Evolutionary conservation across 176 grass and related monocot species (phyloP), one percentile per base, ranked within the genome.

Genomic region (Rhynchospora pubera): DNA sequence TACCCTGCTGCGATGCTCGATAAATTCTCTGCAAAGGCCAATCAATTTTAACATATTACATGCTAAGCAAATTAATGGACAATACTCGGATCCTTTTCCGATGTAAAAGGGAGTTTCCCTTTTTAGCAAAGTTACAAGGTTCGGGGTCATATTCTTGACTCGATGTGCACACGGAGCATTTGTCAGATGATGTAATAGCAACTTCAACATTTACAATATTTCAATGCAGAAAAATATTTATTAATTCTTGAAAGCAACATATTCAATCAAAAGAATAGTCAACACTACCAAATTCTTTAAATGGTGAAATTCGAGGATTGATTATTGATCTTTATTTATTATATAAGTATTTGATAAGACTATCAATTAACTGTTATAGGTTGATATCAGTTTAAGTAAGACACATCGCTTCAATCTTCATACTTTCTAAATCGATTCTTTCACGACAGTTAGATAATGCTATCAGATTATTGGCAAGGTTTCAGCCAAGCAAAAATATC

Each of bases 1-100:
- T 32, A 2, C 92, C 92, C 57, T 98, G 92, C 67, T 98, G 92
- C 68, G 88, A 84, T 2, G 90, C 95, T 30, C 76, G 8, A 57
- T 83, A 67, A 51, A 8, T n/a, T 84, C 67, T 85, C 83, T 89
- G 78, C 65, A 44, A 68, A 68, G 15, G 43, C 15, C 6, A 16
- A 43, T 68, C n/a, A 23, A 61, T 67, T 39, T n/a, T n/a, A n/a
- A 43, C 10, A 14, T n/a, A 8, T 1, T 67, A 5, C 39, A 7
- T 26, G 15, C 14, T 34, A 5, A 67, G 13, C 39, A 42, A 67
- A n/a, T n/a, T n/a, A n/a, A 43, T 67, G 28, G 5, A 67, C 22
- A 67, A n/a, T 34, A 66, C 13, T 18, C 28, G 10, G 3, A 34
- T 66, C 26, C 63, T 34, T 66, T 2, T 66, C 34, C 0, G 9